Conservation (phyloP, 306 rosid species). For the Mimosa bimucronata region DNA sequence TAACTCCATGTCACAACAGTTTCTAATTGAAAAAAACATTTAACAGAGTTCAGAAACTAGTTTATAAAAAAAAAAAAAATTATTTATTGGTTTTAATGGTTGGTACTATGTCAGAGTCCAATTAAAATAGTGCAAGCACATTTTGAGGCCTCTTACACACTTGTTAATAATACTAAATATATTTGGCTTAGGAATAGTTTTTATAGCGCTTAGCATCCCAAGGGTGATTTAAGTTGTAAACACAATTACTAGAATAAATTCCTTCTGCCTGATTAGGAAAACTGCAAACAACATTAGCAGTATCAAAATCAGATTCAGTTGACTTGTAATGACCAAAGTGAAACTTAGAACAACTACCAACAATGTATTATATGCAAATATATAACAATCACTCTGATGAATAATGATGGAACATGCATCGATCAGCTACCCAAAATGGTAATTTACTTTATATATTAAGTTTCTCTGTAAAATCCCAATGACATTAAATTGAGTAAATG, state of each 20-base stretch:
- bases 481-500: background rate
- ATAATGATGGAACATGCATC: background rate
- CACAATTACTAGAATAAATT: conserved; percentile 3
- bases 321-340: background rate
- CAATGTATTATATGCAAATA: too few relatives aligned
- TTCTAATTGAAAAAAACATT: background rate
- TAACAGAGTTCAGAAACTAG: background rate
- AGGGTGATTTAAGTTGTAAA: background rate
- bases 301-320: background rate
- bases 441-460: background rate
- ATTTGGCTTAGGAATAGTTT: background rate
- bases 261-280: background rate
- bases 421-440: background rate
- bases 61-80: background rate
- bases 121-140: background rate
- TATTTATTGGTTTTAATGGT: background rate
- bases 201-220: background rate
- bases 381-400: too few relatives aligned
- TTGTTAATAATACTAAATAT: background rate
- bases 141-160: background rate
- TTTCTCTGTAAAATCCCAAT: conserved; percentile 8
- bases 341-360: too few relatives aligned
- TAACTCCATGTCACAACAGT: background rate
- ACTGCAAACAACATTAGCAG: conserved; percentile 12
- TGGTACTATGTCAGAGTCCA: background rate